These are phyloP conservation scores for Daldinia concentrica DNA, from an alignment of 495 filamentous ascomycete species.

Conservation along the genomic window DNA sequence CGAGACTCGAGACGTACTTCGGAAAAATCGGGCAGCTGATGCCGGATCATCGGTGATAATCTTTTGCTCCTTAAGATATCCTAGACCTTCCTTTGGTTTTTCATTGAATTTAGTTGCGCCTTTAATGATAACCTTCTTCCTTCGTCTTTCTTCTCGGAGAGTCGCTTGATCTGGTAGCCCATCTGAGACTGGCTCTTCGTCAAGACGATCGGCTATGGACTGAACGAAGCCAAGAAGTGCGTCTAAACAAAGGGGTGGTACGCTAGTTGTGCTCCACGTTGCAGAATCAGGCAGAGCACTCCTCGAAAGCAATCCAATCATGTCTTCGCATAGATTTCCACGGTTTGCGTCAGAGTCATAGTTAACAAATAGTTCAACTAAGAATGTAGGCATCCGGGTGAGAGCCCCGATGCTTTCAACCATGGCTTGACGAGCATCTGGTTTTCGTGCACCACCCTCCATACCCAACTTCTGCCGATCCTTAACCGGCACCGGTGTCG, in stretches of 20 bases:
- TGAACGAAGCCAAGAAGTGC: slow-evolving; percentile 90
- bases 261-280: slow-evolving; percentile 99
- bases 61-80: slow-evolving; percentile 81
- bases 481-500: slow-evolving; percentile 92
- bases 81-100: slow-evolving; percentile 87
- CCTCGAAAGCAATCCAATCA: slow-evolving; percentile 89
- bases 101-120: slow-evolving; percentile 96
- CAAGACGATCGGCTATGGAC: slow-evolving; percentile 85
- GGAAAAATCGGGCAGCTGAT: slow-evolving; percentile 81
- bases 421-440: slow-evolving; percentile 97
- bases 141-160: slow-evolving; percentile 74
- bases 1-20: slow-evolving; percentile 84
- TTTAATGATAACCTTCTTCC: slow-evolving; percentile 87
- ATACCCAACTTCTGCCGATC: slow-evolving; percentile 93
- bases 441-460: slow-evolving; percentile 90
- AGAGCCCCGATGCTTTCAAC: slow-evolving; percentile 94
- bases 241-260: slow-evolving; percentile 93
- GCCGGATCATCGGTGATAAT: slow-evolving; percentile 81
- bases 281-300: slow-evolving; percentile 98
- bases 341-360: slow-evolving; percentile 97
- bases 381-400: slow-evolving; percentile 89
- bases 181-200: slow-evolving; percentile 70
- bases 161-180: slow-evolving; percentile 71
- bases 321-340: slow-evolving; percentile 91
- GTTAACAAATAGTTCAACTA: slow-evolving; percentile 96